Base-by-base conservation (phyloP, 345 rosid species). In the Ailanthus altissimus region DNA sequence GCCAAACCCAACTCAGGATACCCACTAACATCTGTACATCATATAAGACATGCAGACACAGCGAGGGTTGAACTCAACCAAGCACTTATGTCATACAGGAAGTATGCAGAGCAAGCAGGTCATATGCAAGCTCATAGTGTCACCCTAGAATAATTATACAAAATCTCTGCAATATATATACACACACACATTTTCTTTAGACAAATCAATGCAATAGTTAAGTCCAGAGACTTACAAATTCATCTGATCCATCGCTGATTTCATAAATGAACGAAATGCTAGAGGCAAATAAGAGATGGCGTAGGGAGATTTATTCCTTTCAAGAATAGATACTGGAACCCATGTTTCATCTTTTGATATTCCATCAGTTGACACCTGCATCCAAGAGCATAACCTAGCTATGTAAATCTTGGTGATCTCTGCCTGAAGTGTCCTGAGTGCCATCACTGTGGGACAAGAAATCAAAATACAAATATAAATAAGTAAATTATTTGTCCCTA, bases 361-460 rank as follows among this genome's bases (percentile, higher is more conserved):
- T 77, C 79, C 89, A 67, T 92, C 98, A 13, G 89, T 86, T 23
- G 93, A 86, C 63, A 85, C 86, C 77, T 98, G 88, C 98, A 96
- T 90, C 98, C 98, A 96, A 53, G 97, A 92, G 87, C 99, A 96
- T 68, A 96, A 92, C 87, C 98, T 89, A 71, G 86, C 77, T 72
- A 92, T 89, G 81, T 92, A 93, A 75, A 90, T 88, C 87, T 91
- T 96, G 42, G 89, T 87, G 76, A 93, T 84, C 88, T 92, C 99
- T 43, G 89, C 91, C 80, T 90, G 92, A 71, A 92, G 86, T 36
- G 89, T 81, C 83, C 92, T 85, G 67, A 96, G 83, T 28, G 94
- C 90, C 79, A 84, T 76, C 49, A 89, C 98, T 95, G 91, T 81
- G 80, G 78, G 21, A 74, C 77, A 78, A 80, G 80, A 70, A 77